Base-by-base conservation (phyloP, 1,284 basidiomycete species). In the Tausonia pullulans region DNA sequence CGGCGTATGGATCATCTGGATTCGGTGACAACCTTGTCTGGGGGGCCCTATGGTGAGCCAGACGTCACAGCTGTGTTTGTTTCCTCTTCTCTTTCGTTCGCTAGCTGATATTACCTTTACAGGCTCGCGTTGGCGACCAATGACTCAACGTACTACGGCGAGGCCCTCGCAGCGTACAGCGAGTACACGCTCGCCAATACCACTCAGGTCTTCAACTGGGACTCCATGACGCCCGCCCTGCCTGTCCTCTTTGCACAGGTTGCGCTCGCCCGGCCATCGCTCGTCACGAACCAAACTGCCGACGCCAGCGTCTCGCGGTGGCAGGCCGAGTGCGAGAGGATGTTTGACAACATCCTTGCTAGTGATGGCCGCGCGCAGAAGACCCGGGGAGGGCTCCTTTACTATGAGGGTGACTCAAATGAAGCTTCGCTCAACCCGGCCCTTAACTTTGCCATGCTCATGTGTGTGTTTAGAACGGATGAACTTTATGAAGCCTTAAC, bases 161-260 rank as follows among this genome's bases (percentile, higher is more conserved):
- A 89, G 66, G 90, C 89, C 0, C 79, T 84, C 70, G 71, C 75
- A 3, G 82, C 82, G 71, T 92, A 87, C 73, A 71, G 77, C 4
- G 76, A 83, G 49, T 87, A 83, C 71, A 73, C 78, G 14, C 79
- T 91, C 0, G 75, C 77, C 4, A 78, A 79, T 1, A 77, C 80
- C 53, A 77, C 84, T 61, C 75, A 79, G 5, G 85, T 87, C 5
- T 88, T 93, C 78, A 93, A 94, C 72, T 96, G 93, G 92, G 91
- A 94, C 72, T 83, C 83, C 2, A 88, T 89, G 73, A 81, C 82
- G 0, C 86, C 90, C 3, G 89, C 86, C 1, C 72, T 89, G 0
- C 82, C 85, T 53, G 81, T 95, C 16, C 77, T 95, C 10, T 88
- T 88, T 61, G 73, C 75, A 0, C 78, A 81, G 69, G 67, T 77